Evolutionary conservation across 75 land plant species (phyloP).

Genomic region (Isoetes taiwanensis): DNA sequence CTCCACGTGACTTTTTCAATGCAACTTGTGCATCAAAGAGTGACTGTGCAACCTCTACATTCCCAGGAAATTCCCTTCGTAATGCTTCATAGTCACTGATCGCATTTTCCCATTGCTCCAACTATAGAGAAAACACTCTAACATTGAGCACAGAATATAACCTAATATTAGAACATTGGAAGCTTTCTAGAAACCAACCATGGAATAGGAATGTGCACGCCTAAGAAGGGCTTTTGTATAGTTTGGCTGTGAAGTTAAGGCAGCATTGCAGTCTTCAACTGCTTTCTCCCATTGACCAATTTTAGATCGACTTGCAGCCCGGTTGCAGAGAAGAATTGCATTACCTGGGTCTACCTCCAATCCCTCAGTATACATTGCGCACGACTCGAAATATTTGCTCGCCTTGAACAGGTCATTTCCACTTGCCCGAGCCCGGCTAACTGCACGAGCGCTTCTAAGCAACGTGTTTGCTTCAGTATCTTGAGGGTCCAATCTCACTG

Average conservation of each 20-base stretch:
- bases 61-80: slow-evolving; percentile 47
- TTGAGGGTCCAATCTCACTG: slow-evolving; percentile 36
- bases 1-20: slow-evolving; percentile 42
- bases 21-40: slow-evolving; percentile 56
- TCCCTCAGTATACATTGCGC: slow-evolving; percentile 79
- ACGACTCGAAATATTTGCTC: slow-evolving; percentile 64
- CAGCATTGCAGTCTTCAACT: slow-evolving; percentile 74
- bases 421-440: slow-evolving; percentile 44
- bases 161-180: neutral
- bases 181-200: slow-evolving; percentile 30
- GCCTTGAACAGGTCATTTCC: slow-evolving; percentile 76
- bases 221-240: slow-evolving; percentile 82
- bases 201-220: slow-evolving; percentile 58
- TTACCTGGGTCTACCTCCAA: slow-evolving; percentile 56
- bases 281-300: slow-evolving; percentile 69
- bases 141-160: neutral
- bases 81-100: slow-evolving; percentile 62
- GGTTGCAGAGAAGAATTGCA: slow-evolving; percentile 70
- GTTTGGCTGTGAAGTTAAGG: slow-evolving; percentile 54
- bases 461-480: slow-evolving; percentile 32
- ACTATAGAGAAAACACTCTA: slow-evolving; percentile 18
- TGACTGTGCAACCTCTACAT: slow-evolving; percentile 49
- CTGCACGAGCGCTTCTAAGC: slow-evolving; percentile 47
- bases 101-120: slow-evolving; percentile 72
- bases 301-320: slow-evolving; percentile 58